phyloP scores from a whole-genome alignment of 352 stramenopile species.

The Saprolegnia parasitica region DNA sequence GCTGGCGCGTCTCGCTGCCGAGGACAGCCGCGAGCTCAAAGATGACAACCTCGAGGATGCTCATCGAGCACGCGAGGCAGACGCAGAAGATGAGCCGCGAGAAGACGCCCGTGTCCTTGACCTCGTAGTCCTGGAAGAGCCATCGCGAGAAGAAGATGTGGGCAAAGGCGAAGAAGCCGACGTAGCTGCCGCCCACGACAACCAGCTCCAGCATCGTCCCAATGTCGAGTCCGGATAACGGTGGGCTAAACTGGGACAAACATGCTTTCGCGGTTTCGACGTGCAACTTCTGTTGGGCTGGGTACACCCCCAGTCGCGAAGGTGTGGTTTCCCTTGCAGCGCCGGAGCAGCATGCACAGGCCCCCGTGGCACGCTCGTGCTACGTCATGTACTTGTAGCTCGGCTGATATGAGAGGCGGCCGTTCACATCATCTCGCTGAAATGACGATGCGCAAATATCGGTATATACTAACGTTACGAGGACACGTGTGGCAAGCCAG shows the following conservation, averaged over 20 bases:
- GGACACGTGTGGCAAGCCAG: too few species aligned
- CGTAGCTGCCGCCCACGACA: slow-evolving; percentile 42
- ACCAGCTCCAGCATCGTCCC: slow-evolving; percentile 30
- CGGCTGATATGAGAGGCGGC: too few species aligned
- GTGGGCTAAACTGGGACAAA: background rate
- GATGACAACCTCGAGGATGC: slow-evolving; percentile 74
- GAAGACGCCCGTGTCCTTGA: slow-evolving; percentile 39
- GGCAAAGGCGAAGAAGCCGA: slow-evolving; percentile 59
- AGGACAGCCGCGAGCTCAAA: slow-evolving; percentile 77
- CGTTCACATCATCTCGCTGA: too few species aligned
- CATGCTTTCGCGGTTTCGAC: background rate
- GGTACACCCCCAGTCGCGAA: too few species aligned
- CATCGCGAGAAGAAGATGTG: slow-evolving; percentile 79
- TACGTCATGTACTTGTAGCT: too few species aligned
- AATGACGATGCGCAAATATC: too few species aligned
- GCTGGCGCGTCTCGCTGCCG: slow-evolving; percentile 53
- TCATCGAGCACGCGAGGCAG: slow-evolving; percentile 72
- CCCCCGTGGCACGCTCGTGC: too few species aligned
- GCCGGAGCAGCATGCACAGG: too few species aligned
- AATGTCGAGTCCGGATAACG: background rate
- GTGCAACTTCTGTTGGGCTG: background rate
- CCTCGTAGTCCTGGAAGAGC: slow-evolving; percentile 81
- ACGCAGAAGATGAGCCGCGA: slow-evolving; percentile 64
- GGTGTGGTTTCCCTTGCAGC: too few species aligned
- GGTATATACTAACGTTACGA: too few species aligned